These are phyloP conservation scores for Vigna angularis DNA, from an alignment of 306 rosid genomes.

Conservation along the genomic window DNA sequence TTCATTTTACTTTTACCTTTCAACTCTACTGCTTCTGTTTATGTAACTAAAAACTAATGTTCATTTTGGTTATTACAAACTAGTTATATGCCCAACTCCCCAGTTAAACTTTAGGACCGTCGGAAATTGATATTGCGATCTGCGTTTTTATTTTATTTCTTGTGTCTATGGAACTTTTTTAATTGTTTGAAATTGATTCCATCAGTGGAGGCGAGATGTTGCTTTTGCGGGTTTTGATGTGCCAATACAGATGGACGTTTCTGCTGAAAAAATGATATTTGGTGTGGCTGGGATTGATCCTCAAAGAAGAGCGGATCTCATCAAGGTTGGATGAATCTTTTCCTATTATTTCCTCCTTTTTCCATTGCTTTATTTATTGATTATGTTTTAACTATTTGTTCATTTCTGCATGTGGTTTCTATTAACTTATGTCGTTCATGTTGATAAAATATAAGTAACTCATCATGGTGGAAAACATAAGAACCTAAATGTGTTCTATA, in stretches of 20 bases:
- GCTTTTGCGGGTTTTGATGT: conserved; percentile 95
- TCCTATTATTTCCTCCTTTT: not conserved
- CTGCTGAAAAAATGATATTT: conserved; percentile 84
- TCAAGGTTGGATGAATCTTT: conserved; percentile 61
- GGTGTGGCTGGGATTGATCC: conserved; percentile 86
- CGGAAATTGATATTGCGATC: not conserved
- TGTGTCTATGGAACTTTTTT: too few relatives aligned
- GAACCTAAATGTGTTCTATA: not conserved
- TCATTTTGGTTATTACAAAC: too few relatives aligned
- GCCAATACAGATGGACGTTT: conserved; percentile 90
- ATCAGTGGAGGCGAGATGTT: conserved; percentile 93
- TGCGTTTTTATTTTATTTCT: too few relatives aligned
- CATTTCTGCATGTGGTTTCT: not conserved
- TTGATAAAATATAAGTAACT: not conserved
- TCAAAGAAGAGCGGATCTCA: conserved; percentile 77
- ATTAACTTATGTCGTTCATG: not conserved
- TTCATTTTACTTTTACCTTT: not conserved
- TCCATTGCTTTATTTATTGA: not conserved
- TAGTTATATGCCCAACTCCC: not conserved
- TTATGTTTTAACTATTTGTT: not conserved
- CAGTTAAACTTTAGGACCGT: not conserved
- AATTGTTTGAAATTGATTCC: conserved; percentile 5
- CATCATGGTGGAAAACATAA: not conserved
- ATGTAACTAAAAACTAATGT: not conserved
- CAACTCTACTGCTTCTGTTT: not conserved